These are phyloP conservation scores for Uronychia setigera DNA, from an alignment of 73 alveolate genomes.

Conservation along the genomic window DNA sequence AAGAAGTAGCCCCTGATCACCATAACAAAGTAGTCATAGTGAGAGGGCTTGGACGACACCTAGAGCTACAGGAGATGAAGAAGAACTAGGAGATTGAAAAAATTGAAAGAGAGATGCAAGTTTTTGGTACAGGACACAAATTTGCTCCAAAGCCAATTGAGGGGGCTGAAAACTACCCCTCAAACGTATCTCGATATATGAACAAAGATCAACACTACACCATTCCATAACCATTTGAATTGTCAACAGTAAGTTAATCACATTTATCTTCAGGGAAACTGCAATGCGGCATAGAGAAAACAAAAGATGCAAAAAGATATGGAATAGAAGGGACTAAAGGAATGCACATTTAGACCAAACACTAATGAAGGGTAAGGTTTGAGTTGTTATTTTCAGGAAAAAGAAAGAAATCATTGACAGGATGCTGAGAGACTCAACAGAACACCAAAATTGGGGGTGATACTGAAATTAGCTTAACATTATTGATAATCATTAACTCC, in stretches of 20 bases:
- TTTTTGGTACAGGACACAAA: slow-evolving; percentile 53
- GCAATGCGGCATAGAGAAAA: slow-evolving; percentile 4
- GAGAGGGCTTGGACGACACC: slow-evolving; percentile 58
- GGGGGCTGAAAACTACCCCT: neutral
- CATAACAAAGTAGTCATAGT: slow-evolving; percentile 51
- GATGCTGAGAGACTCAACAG: neutral
- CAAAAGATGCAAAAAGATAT: slow-evolving; percentile 8
- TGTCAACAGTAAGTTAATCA: slow-evolving; percentile 7
- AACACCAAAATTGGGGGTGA: neutral
- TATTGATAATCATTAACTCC: too few relatives aligned
- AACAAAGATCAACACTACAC: slow-evolving; percentile 5
- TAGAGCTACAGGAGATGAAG: slow-evolving; percentile 47
- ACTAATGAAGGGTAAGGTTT: slow-evolving; percentile 31
- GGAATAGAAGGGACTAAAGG: slow-evolving; percentile 20
- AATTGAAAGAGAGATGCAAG: slow-evolving; percentile 52
- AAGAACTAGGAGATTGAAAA: slow-evolving; percentile 44
- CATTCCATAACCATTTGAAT: slow-evolving; percentile 41
- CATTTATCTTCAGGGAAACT: neutral
- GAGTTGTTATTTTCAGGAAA: neutral
- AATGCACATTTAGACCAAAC: slow-evolving; percentile 47
- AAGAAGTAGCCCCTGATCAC: slow-evolving; percentile 12
- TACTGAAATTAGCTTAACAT: too few relatives aligned
- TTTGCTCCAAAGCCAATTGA: slow-evolving; percentile 46
- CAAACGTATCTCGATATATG: neutral
- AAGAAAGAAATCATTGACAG: neutral